These are phyloP conservation scores for Penicillium polonicum DNA, from an alignment of 2,329 filamentous ascomycete genomes.

Conservation along the genomic window DNA sequence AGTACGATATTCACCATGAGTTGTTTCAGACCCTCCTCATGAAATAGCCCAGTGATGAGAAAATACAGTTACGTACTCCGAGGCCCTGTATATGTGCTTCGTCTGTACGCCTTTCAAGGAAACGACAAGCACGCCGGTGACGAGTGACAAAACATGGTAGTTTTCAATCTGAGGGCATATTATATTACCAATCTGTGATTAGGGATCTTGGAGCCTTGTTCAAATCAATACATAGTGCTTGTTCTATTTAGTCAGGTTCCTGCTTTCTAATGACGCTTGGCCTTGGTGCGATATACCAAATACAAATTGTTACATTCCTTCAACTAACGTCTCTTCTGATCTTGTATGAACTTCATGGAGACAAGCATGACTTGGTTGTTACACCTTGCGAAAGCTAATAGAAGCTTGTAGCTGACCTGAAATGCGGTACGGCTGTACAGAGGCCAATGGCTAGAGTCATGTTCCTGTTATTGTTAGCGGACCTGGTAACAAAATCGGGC, in stretches of 20 bases:
- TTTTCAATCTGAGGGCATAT: conserved; percentile 13
- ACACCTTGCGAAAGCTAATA: neutral
- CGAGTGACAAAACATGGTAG: conserved; percentile 14
- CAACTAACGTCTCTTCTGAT: neutral
- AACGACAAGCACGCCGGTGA: conserved; percentile 14
- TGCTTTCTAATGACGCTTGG: neutral
- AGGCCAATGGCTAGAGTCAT: conserved; percentile 10
- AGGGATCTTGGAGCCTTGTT: neutral
- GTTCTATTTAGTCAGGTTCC: neutral
- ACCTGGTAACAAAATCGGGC: neutral
- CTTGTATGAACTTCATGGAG: neutral
- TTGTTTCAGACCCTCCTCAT: neutral
- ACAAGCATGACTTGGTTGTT: too few species aligned
- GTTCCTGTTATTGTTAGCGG: conserved; percentile 16
- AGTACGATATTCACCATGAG: neutral
- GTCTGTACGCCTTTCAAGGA: conserved; percentile 29
- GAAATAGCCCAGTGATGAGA: conserved; percentile 27
- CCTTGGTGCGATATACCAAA: neutral
- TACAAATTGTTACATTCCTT: neutral
- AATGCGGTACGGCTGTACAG: neutral
- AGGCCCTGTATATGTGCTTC: conserved; percentile 27
- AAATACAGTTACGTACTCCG: conserved; percentile 23
- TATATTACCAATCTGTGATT: neutral
- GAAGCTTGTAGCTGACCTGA: neutral
- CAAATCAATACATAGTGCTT: neutral